Evolutionary conservation across 1,284 basidiomycete genomes (phyloP).

Genomic region (Wallemia hederae): DNA sequence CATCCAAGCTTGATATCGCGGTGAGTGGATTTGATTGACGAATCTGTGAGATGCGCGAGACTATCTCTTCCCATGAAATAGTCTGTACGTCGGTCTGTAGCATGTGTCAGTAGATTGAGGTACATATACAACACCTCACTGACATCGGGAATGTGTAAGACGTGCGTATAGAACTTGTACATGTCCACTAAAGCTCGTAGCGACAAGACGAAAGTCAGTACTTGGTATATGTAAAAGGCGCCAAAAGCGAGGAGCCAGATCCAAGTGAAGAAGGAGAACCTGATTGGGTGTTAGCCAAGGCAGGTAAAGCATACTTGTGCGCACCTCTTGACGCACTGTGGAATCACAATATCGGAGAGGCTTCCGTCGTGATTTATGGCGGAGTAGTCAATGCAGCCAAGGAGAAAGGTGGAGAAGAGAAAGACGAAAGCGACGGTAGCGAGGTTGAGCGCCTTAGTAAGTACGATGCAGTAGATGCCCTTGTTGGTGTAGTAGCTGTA

Average conservation of each 20-base stretch:
- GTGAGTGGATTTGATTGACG: conserved; percentile 71
- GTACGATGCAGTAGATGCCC: conserved; percentile 74
- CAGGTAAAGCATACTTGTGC: conserved; percentile 9
- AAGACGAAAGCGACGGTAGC: conserved; percentile 90
- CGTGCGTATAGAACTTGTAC: conserved; percentile 48
- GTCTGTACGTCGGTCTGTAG: conserved; percentile 88
- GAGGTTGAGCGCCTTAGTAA: conserved; percentile 61
- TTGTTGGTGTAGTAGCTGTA: conserved; percentile 91
- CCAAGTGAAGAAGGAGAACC: conserved; percentile 28
- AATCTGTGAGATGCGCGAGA: conserved; percentile 57
- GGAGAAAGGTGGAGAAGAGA: conserved; percentile 75
- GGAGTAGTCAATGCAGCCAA: conserved; percentile 81
- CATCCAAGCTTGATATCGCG: conserved; percentile 33
- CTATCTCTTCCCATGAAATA: conserved; percentile 83
- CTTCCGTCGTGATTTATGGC: conserved; percentile 33
- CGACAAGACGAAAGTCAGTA: conserved; percentile 21
- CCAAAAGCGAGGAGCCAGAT: conserved; percentile 27
- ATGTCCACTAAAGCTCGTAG: conserved; percentile 56
- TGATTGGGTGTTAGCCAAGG: conserved; percentile 4
- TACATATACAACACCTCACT: too few species aligned
- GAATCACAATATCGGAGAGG: conserved; percentile 49
- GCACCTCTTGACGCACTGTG: conserved; percentile 48
- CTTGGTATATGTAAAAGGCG: conserved; percentile 37
- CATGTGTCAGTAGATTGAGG: too few species aligned
- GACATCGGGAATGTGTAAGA: conserved; percentile 28